phyloP scores from a whole-genome alignment of 1,284 basidiomycete genomes.

The Rhodofomes roseus region DNA sequence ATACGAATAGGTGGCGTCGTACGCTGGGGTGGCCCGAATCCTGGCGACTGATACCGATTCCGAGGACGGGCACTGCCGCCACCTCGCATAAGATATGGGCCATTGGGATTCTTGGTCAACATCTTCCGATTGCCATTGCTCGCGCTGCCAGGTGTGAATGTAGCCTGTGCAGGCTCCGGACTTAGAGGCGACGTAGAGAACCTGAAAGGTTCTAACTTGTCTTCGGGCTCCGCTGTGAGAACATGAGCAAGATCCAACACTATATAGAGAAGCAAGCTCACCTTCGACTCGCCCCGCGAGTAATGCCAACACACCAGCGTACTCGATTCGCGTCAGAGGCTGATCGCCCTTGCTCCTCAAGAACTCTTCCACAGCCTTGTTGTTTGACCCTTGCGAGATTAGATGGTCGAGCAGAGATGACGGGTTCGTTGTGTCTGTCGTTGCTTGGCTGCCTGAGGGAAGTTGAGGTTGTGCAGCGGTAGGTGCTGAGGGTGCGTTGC shows the following conservation, averaged over 20 bases:
- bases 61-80: slow-evolving; percentile 61
- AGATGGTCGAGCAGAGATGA: background rate
- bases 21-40: slow-evolving; percentile 50
- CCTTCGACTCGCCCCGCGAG: slow-evolving; percentile 41
- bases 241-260: background rate
- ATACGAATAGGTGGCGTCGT: slow-evolving; percentile 37
- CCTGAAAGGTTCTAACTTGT: slow-evolving; percentile 49
- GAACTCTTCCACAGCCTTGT: slow-evolving; percentile 20
- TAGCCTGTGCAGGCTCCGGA: slow-evolving; percentile 40
- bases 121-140: slow-evolving; percentile 39
- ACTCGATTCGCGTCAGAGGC: slow-evolving; percentile 38
- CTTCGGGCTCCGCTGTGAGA: slow-evolving; percentile 18
- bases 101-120: slow-evolving; percentile 68
- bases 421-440: background rate
- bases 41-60: slow-evolving; percentile 66
- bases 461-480: background rate
- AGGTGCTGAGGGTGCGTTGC: background rate
- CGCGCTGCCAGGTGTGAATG: slow-evolving; percentile 21
- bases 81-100: slow-evolving; percentile 63
- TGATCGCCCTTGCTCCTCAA: slow-evolving; percentile 19
- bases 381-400: slow-evolving; percentile 9
- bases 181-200: slow-evolving; percentile 47
- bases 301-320: slow-evolving; percentile 52
- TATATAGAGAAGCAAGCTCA: slow-evolving; percentile 11
- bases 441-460: background rate